Conservation (phyloP, 1,139 yeast genomes). For the Sugiyamaella japonica region DNA sequence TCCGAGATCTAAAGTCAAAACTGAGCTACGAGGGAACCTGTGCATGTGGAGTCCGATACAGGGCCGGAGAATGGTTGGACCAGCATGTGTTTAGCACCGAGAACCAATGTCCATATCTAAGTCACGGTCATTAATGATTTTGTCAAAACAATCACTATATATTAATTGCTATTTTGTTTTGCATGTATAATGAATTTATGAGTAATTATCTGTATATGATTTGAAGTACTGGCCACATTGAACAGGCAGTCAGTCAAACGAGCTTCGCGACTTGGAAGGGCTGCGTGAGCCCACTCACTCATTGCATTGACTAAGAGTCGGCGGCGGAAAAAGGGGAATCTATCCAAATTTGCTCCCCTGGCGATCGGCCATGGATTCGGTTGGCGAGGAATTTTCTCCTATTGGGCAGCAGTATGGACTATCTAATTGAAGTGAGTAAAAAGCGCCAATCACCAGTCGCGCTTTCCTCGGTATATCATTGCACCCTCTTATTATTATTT, state of each 20-base stretch:
- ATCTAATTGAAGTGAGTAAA: too few relatives aligned
- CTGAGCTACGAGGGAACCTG: conserved; percentile 56
- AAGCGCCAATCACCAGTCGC: too few relatives aligned
- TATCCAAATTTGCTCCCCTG: not conserved
- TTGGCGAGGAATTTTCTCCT: not conserved
- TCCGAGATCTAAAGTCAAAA: conserved; percentile 57
- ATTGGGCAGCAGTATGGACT: too few relatives aligned
- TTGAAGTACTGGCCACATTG: too few relatives aligned
- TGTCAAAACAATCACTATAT: not conserved
- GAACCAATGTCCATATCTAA: conserved; percentile 22
- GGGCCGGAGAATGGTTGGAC: conserved; percentile 59
- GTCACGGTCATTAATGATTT: not conserved
- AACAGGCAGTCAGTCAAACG: too few relatives aligned
- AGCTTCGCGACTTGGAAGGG: too few relatives aligned
- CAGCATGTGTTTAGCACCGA: conserved; percentile 49
- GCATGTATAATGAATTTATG: not conserved
- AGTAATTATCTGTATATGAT: too few relatives aligned
- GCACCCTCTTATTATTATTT: too few relatives aligned
- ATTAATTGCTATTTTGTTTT: not conserved
- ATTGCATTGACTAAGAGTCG: too few relatives aligned
- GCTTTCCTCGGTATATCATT: too few relatives aligned
- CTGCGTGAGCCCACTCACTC: too few relatives aligned
- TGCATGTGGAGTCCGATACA: conserved; percentile 54
- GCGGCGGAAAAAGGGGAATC: not conserved
- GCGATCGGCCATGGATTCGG: not conserved